Conservation (phyloP, 2,329 filamentous ascomycete species). For the Dissoconium aciculare region DNA sequence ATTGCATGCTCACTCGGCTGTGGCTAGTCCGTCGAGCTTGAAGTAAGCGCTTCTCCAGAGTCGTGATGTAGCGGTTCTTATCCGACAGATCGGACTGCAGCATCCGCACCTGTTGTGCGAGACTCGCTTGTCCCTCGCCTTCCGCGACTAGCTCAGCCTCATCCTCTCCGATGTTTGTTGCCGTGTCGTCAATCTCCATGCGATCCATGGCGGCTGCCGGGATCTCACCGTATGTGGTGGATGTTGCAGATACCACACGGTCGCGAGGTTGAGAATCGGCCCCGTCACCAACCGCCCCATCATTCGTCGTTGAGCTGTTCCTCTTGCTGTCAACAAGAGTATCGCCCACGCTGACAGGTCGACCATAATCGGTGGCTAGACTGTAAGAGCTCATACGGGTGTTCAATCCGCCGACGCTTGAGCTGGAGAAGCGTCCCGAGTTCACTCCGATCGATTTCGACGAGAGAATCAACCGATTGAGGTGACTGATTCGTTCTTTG, state of each 20-base stretch:
- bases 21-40: conserved; percentile 85
- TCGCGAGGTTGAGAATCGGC: conserved; percentile 22
- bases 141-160: conserved; percentile 46
- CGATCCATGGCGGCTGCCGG: conserved; percentile 18
- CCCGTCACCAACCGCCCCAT: too few species aligned
- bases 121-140: conserved; percentile 69
- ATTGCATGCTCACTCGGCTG: conserved; percentile 65
- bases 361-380: conserved; percentile 20
- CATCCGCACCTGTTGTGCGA: conserved; percentile 76
- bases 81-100: conserved; percentile 89
- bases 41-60: conserved; percentile 77
- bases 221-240: conserved; percentile 18
- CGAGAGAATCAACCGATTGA: conserved; percentile 86
- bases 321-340: conserved; percentile 6
- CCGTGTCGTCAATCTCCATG: conserved; percentile 20
- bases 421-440: conserved; percentile 45
- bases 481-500: conserved; percentile 92
- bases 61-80: conserved; percentile 92
- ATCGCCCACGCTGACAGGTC: conserved; percentile 19
- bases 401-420: conserved; percentile 26
- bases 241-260: conserved; percentile 5
- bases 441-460: conserved; percentile 96
- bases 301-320: conserved; percentile 25
- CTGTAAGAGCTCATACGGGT: conserved; percentile 24
- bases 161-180: conserved; percentile 25